Percentiles rank a stretch among this genome's conserved stretches.
Evolutionary conservation across 805 yeast species (phyloP).

Genomic region (Suhomyces kilbournensis): DNA sequence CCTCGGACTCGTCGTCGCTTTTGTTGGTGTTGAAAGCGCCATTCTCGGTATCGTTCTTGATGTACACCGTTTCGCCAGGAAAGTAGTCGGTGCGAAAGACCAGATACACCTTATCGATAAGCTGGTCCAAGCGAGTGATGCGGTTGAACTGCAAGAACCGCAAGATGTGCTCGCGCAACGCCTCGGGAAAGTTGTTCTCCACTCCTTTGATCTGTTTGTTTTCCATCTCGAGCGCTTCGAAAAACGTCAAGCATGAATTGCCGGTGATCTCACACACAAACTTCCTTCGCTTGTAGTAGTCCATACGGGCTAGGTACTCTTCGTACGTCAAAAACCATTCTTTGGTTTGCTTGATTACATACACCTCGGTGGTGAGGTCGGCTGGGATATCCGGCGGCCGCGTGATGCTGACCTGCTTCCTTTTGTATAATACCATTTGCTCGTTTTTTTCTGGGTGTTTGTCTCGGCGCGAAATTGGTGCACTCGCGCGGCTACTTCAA

Average conservation of each 20-base stretch:
- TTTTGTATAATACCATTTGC: conserved; percentile 67
- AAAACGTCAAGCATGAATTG: conserved; percentile 83
- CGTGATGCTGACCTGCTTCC: conserved; percentile 63
- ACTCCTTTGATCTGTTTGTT: conserved; percentile 53
- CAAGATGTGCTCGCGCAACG: conserved; percentile 88
- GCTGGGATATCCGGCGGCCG: conserved; percentile 57
- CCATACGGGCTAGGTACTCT: conserved; percentile 68
- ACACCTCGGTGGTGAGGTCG: conserved; percentile 62
- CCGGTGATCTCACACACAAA: conserved; percentile 97
- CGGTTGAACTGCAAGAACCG: conserved; percentile 79
- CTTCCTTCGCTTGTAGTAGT: conserved; percentile 68
- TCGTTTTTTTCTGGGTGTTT: neutral
- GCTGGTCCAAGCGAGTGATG: conserved; percentile 74
- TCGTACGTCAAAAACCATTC: conserved; percentile 85
- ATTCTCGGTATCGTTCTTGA: conserved; percentile 28
- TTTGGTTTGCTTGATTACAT: conserved; percentile 78
- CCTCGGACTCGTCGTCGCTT: conserved; percentile 2
- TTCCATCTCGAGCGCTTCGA: conserved; percentile 84
- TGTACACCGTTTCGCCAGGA: conserved; percentile 83
- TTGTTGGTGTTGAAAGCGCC: neutral
- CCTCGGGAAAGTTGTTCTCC: conserved; percentile 83
- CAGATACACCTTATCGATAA: conserved; percentile 83
- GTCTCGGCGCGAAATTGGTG: neutral
- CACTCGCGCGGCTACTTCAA: neutral
- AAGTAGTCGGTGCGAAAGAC: conserved; percentile 78